These are phyloP conservation scores for Talaromyces liani DNA, from an alignment of 495 filamentous ascomycete species.

Conservation along the genomic window DNA sequence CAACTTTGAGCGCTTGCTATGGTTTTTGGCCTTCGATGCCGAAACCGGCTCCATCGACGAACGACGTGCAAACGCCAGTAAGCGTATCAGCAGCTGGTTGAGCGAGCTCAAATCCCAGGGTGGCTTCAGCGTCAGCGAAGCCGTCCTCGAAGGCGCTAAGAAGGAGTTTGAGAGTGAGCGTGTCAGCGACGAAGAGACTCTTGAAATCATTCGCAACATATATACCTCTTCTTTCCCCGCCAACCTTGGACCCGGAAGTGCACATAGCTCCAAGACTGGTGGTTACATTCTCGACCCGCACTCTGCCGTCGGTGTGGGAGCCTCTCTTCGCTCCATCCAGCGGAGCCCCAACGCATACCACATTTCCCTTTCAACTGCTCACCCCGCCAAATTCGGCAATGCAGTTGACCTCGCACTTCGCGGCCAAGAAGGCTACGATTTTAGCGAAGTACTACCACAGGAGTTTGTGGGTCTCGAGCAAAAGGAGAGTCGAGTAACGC, in stretches of 20 bases:
- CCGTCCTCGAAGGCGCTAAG: conserved; percentile 57
- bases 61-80: conserved; percentile 30
- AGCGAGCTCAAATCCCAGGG: conserved; percentile 66
- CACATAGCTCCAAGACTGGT: conserved; percentile 19
- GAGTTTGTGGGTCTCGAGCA: conserved; percentile 70
- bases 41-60: conserved; percentile 23
- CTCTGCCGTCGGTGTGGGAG: conserved; percentile 76
- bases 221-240: conserved; percentile 44
- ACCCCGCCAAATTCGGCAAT: conserved; percentile 85
- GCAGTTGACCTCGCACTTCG: conserved; percentile 71
- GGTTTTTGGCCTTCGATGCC: conserved; percentile 74
- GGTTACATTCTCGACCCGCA: conserved; percentile 87
- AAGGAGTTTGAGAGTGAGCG: conserved; percentile 73
- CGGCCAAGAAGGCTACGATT: conserved; percentile 58
- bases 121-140: conserved; percentile 67
- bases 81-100: conserved; percentile 57
- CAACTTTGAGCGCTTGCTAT: conserved; percentile 96
- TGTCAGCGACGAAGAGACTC: conserved; percentile 70
- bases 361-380: conserved; percentile 83
- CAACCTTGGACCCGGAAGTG: conserved; percentile 20
- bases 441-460: conserved; percentile 64
- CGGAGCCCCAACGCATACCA: conserved; percentile 46
- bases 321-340: conserved; percentile 56
- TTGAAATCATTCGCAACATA: conserved; percentile 60
- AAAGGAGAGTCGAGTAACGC: conserved; percentile 37